A percentile compares a stretch with the other conserved stretches of the same genome.
Conservation (phyloP, 2,329 filamentous ascomycete species). For the Endoconidiophora polonica region DNA sequence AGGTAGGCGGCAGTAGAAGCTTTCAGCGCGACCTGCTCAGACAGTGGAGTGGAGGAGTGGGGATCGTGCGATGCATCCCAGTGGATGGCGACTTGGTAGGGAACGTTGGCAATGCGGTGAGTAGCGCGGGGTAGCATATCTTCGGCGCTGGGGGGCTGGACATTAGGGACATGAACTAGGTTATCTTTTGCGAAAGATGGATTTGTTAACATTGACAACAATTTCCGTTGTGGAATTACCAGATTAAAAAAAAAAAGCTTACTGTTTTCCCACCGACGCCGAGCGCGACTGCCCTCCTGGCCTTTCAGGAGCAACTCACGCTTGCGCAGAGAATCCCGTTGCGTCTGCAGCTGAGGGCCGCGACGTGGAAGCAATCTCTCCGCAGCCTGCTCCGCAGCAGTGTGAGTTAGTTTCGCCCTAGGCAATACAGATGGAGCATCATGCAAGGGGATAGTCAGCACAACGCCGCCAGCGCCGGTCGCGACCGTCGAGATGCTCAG, state of each 20-base stretch:
- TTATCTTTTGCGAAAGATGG: constrained; percentile 40
- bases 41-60: constrained; percentile 19
- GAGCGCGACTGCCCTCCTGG: constrained; percentile 73
- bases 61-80: constrained; percentile 41
- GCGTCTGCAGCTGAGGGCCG: constrained; percentile 27
- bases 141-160: constrained; percentile 58
- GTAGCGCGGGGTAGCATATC: constrained; percentile 79
- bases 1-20: constrained; percentile 25
- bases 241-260: constrained; percentile 17
- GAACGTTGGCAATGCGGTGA: constrained; percentile 59
- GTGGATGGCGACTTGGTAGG: constrained; percentile 74
- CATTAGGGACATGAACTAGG: constrained; percentile 73
- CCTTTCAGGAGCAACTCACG: constrained; percentile 71
- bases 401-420: neutral
- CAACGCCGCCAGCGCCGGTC: constrained; percentile 39
- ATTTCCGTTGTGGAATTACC: neutral
- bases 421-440: constrained; percentile 22
- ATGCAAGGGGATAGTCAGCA: constrained; percentile 64
- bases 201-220: neutral
- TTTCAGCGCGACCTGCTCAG: constrained; percentile 33
- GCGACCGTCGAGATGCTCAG: constrained; percentile 37
- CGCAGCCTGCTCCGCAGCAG: constrained; percentile 2
- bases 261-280: constrained; percentile 94
- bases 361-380: constrained; percentile 22
- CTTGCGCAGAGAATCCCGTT: constrained; percentile 37